Base-by-base conservation (phyloP, 2,329 filamentous ascomycete genomes). In the Falciphora oryzae region DNA sequence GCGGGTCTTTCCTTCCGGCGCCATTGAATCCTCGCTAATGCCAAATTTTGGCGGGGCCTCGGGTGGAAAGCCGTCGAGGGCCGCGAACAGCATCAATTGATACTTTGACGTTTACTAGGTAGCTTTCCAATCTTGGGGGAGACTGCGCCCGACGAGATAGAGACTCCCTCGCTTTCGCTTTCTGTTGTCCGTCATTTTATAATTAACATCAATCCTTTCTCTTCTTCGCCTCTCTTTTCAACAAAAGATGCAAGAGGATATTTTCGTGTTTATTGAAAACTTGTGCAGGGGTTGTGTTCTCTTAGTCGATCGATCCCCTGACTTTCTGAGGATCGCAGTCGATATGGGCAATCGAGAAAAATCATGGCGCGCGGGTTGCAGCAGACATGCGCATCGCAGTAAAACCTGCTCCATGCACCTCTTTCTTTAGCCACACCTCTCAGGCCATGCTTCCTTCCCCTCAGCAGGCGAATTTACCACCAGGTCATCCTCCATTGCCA, bases 1-100 rank as follows among this genome's bases (percentile, higher is more conserved):
- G 58, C 58, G 58, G 58, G 35, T 35, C 58, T 25, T 60, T 60
- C 35, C 58, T 60, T 32, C 58, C 58, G 10, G 29, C 58, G 2
- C 29, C 29, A 60, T 28, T 14, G 13, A 35, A 22, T 13, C 29
- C 58, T 60, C 58, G n/a, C n/a, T 14, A 14, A 8, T 11, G 57
- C 25, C 16, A 28, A 35, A 35, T 35, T 35, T 59, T 29, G 8
- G 8, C 32, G 8, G 29, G 29, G 29, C 3, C 29, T n/a, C 3
- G 29, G 29, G 29, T 6, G 29, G 29, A 29, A 29, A 29, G 29
- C 29, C 29, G 6, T 29, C 29, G 32, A 32, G 32, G 32, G 11
- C 32, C 4, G 32, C 32, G 32, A 32, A 8, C 7, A 32, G 32
- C 11, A 13, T 32, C 32, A 32, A 32, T 32, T 4, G 7, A n/a